Percentiles rank a stretch among this genome's conserved stretches.
Evolutionary conservation across 2,329 filamentous ascomycete genomes (phyloP).

Genomic region (Nemania sp.): DNA sequence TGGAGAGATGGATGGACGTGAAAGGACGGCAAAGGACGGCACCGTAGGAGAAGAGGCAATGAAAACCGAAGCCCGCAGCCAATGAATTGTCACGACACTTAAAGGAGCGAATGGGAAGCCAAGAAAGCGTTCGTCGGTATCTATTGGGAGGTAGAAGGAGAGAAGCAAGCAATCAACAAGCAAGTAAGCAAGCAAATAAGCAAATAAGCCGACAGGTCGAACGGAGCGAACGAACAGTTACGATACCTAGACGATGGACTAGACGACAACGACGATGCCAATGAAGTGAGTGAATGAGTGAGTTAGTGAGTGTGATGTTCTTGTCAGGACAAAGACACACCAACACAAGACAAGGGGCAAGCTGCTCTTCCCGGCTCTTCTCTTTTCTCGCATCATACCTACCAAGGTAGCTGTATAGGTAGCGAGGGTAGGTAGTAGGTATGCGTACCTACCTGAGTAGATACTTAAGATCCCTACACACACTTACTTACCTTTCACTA

Average conservation of each 20-base stretch:
- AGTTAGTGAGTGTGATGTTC: not conserved
- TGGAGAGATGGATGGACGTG: not conserved
- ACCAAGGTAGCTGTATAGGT: no score
- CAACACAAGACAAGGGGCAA: constrained; percentile 7
- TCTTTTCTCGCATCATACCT: not conserved
- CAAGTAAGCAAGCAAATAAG: not conserved
- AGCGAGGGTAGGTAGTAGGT: no score
- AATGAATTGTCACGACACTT: constrained; percentile 17
- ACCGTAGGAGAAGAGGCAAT: constrained; percentile 10
- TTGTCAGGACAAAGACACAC: constrained; percentile 15
- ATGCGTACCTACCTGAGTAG: not conserved
- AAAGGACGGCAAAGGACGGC: not conserved
- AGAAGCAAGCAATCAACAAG: not conserved
- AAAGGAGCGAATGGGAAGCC: constrained; percentile 24
- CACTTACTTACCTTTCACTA: not conserved
- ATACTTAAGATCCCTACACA: not conserved
- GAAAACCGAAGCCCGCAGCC: constrained; percentile 2
- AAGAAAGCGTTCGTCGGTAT: constrained; percentile 7
- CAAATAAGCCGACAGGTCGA: not conserved
- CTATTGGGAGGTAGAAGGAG: constrained; percentile 20
- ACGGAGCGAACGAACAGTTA: constrained; percentile 15
- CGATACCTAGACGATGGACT: no score
- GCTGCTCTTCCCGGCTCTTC: not conserved
- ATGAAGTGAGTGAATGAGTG: no score
- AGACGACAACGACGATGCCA: no score